Conservation (phyloP, 345 rosid genomes). For the Microthlaspi erraticum region DNA sequence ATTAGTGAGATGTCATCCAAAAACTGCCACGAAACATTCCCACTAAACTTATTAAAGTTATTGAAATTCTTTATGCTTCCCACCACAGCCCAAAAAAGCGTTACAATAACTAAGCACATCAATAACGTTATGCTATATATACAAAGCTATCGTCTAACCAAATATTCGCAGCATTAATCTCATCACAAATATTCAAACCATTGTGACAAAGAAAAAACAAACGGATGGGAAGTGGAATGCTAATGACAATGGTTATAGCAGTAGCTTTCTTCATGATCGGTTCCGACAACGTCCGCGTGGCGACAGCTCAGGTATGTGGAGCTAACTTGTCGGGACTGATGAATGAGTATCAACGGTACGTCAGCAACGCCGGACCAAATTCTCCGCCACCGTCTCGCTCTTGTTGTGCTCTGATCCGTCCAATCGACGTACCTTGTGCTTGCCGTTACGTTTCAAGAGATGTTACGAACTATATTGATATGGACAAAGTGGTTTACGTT, state of each 20-base stretch:
- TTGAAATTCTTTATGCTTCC: neutral
- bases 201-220: neutral
- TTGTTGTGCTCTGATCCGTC: constrained; percentile 38
- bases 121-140: constrained; percentile 33
- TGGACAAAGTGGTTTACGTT: constrained; percentile 53
- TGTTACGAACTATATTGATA: constrained; percentile 40
- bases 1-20: constrained; percentile 17
- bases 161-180: constrained; percentile 13
- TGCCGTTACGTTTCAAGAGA: constrained; percentile 44
- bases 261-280: constrained; percentile 25
- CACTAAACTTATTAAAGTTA: constrained; percentile 3
- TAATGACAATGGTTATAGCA: constrained; percentile 4
- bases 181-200: neutral
- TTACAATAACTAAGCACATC: constrained; percentile 21
- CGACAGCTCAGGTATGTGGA: constrained; percentile 35
- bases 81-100: constrained; percentile 16
- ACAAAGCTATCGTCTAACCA: neutral
- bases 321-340: constrained; percentile 42
- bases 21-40: constrained; percentile 26
- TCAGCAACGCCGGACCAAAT: constrained; percentile 32
- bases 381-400: constrained; percentile 42
- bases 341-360: constrained; percentile 42
- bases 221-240: constrained; percentile 27
- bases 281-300: constrained; percentile 22
- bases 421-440: constrained; percentile 41